Base-by-base conservation (phyloP, 306 rosid species). In the Herpetospermum pedunculosum region DNA sequence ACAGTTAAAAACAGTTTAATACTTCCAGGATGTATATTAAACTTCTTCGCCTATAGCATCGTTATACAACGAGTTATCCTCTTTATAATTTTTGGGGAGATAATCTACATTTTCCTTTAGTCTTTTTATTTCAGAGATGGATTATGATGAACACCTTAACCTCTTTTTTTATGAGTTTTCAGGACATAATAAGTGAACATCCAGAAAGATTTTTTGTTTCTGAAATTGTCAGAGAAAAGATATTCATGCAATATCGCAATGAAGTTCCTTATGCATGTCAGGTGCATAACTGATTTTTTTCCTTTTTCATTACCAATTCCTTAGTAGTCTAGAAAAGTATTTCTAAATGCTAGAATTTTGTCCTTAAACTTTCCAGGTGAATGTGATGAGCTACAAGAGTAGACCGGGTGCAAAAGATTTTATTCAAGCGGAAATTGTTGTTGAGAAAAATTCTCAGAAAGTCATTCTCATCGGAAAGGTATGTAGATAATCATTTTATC, bases 181-280 rank as follows among this genome's bases (percentile, higher is more conserved):
- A 94, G 99, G 99, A 85, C 77, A 91, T 89, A 55, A 87, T 94
- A 79, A 94, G 99, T 72, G 97, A 94, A 77, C 99, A 91, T 80
- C 97, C 97, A 16, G 99, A 94, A 81, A 84, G 99, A 83, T 94
- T 94, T 82, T 94, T 94, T 77, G 88, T 94, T 6, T 80, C 92
- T 67, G 99, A 91, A 81, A 94, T 94, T 47, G 83, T 94, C 52
- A 87, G 99, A 82, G 99, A 94, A 80, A 94, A 94, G 88, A 94
- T 94, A 76, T 91, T 94, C 79, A 84, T 89, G 91, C 99, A 94
- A 80, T 91, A 88, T 64, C 91, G 96, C 64, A 83, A 89, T 37
- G 99, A 94, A 86, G 88, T 94, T 82, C 99, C 99, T 37, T 94
- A 94, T 52, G 88, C 85, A 46, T 89, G 97, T 70, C 99, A 94